Percentiles rank a stretch among this genome's conserved stretches.
These are phyloP conservation scores for Fusarium goolgardi DNA, from an alignment of 2,329 filamentous ascomycete genomes.

Conservation along the genomic window DNA sequence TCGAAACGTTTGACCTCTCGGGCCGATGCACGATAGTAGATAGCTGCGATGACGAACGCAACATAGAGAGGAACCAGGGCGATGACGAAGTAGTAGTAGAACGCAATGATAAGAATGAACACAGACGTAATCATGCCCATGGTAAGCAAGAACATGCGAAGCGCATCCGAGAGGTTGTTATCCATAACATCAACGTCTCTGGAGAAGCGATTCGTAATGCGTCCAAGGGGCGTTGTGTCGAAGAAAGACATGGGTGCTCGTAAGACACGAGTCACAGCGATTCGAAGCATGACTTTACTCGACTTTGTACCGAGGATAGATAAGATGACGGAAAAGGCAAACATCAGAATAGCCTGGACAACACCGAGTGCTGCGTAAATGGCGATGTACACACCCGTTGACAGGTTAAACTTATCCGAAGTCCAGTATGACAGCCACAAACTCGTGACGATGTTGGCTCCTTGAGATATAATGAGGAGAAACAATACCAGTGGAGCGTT, in stretches of 20 bases:
- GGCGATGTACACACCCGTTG: conserved; percentile 77
- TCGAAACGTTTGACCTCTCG: conserved; percentile 96
- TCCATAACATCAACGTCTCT: conserved; percentile 98
- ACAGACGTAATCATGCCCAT: conserved; percentile 84
- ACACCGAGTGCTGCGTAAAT: conserved; percentile 77
- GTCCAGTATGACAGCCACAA: conserved; percentile 97
- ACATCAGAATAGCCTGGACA: conserved; percentile 78
- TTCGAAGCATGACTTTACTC: conserved; percentile 83
- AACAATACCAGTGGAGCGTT: conserved; percentile 73
- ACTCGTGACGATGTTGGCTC: conserved; percentile 86
- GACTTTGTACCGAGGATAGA: conserved; percentile 84
- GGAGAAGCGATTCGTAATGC: conserved; percentile 96
- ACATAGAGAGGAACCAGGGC: conserved; percentile 73
- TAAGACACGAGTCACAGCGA: conserved; percentile 82
- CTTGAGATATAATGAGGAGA: conserved; percentile 78
- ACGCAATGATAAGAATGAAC: conserved; percentile 92
- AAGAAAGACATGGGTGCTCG: conserved; percentile 89
- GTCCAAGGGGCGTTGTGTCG: conserved; percentile 93
- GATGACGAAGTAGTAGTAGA: conserved; percentile 86
- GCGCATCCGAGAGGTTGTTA: conserved; percentile 87
- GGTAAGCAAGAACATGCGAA: conserved; percentile 93
- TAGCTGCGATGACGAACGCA: conserved; percentile 83
- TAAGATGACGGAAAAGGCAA: conserved; percentile 81
- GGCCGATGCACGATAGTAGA: conserved; percentile 90
- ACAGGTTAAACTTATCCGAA: conserved; percentile 76